Base-by-base conservation (phyloP, 2,329 filamentous ascomycete species). In the Aspergillus neotritici region DNA sequence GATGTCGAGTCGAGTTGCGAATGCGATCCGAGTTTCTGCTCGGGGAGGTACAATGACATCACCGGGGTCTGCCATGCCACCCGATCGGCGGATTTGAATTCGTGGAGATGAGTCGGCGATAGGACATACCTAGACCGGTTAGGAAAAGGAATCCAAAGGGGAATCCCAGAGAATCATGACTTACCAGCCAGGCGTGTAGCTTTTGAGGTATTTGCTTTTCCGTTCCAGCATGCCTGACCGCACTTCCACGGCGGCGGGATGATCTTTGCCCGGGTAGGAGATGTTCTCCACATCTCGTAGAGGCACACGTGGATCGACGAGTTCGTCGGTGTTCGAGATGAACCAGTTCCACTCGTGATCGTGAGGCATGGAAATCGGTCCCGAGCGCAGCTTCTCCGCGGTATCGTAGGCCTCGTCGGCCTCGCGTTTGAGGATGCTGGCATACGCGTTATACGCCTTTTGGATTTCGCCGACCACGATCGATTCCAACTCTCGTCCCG, bases 201-300 rank as follows among this genome's bases (percentile, higher is more conserved):
- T 96, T 74, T 96, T 97, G 49, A 98, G 73, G 61, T 97, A 98
- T 64, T 97, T 98, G 78, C 89, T 95, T 81, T 97, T 97, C 54
- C 93, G 84, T 72, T 98, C 93, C 30, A 98, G 74, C 68, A 96
- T 82, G 3, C 93, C 93, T 14, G 88, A 87, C 48, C 90, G 79
- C 41, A 98, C 86, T 66, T 97, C 91, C 48, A 86, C 74, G 63
- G 75, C 87, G 66, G 87, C 81, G 48, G 86, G 82, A 64, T 95
- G 86, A 56, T 94, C 80, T 61, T 87, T 88, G 33, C 93, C 93
- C 13, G 90, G 90, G 63, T 97, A 98, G 47, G 87, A 80, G 53
- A 98, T 94, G 50, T 87, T 84, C 58, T 94, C 81, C 14, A 87
- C 68, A 40, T 83, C 79, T 43, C 93, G 81, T 47, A 95, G 71